Conservation (phyloP, 2,329 filamentous ascomycete species). For the Rasamsonia emersonii region DNA sequence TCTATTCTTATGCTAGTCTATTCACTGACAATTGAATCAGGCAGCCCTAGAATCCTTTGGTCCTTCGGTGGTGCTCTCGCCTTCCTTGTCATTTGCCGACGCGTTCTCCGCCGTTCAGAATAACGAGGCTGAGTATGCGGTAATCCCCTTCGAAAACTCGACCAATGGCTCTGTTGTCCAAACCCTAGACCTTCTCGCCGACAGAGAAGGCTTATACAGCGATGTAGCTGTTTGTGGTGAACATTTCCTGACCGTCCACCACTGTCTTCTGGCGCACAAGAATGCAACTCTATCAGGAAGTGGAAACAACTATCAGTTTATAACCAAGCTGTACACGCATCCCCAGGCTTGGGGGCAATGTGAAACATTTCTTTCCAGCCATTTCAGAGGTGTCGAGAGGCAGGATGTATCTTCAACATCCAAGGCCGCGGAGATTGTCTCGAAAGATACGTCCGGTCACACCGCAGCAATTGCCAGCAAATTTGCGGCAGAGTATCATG, state of each 20-base stretch:
- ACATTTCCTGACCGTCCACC: conserved; percentile 77
- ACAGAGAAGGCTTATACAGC: conserved; percentile 55
- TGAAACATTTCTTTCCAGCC: conserved; percentile 59
- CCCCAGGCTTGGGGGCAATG: conserved; percentile 95
- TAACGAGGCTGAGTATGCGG: conserved; percentile 57
- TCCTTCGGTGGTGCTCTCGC: conserved; percentile 21
- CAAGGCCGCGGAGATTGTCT: conserved; percentile 67
- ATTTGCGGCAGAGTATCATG: conserved; percentile 61
- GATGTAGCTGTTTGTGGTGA: conserved; percentile 73
- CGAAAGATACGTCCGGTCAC: conserved; percentile 48
- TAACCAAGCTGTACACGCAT: conserved; percentile 79
- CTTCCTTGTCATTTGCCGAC: conserved; percentile 43
- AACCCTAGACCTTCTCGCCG: conserved; percentile 81
- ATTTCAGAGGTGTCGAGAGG: conserved; percentile 66
- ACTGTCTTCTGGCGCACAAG: conserved; percentile 62
- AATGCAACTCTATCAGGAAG: conserved; percentile 12
- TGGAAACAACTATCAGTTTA: conserved; percentile 41
- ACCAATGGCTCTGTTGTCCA: conserved; percentile 88
- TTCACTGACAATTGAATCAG: conserved; percentile 27
- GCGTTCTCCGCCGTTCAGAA: conserved; percentile 72
- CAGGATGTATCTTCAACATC: conserved; percentile 82
- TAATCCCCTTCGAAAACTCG: conserved; percentile 93
- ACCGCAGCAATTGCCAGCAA: conserved; percentile 71
- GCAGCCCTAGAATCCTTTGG: conserved; percentile 46
- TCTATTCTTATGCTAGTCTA: neutral